These are phyloP conservation scores for Wickerhamiella azyma DNA, from an alignment of 805 yeast species.

Conservation along the genomic window DNA sequence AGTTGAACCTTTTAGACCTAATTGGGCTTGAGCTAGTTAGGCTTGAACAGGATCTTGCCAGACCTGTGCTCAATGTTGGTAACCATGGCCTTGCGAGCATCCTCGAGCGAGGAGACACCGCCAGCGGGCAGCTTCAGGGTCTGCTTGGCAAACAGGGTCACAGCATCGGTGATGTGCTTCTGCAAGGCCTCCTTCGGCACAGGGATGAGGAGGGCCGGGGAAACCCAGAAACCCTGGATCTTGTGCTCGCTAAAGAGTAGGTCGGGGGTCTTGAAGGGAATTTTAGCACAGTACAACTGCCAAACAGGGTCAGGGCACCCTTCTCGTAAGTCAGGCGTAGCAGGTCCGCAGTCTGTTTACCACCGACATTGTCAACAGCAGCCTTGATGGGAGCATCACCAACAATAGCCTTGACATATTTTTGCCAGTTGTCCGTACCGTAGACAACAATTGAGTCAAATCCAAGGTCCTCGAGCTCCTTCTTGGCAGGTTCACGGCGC, in stretches of 20 bases:
- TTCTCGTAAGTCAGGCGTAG: neutral
- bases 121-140: constrained; percentile 1
- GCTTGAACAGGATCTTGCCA: constrained; percentile 10
- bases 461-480: constrained; percentile 5
- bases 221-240: constrained; percentile 6
- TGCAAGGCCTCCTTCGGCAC: neutral
- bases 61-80: neutral
- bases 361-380: constrained; percentile 8
- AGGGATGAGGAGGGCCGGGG: neutral
- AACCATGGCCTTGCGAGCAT: constrained; percentile 3
- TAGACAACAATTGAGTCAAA: constrained; percentile 1
- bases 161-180: neutral
- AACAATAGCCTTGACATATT: constrained; percentile 3
- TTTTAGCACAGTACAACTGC: neutral
- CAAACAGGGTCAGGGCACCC: constrained; percentile 4
- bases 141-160: neutral
- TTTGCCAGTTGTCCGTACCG: neutral
- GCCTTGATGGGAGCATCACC: constrained; percentile 1
- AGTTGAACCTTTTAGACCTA: neutral
- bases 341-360: neutral
- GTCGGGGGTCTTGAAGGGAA: neutral
- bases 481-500: constrained; percentile 7
- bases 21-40: neutral
- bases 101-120: constrained; percentile 1
- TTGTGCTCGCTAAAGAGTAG: neutral